Evolutionary conservation across 1,139 yeast genomes (phyloP).

Genomic region (Lodderomyces elongisporus): DNA sequence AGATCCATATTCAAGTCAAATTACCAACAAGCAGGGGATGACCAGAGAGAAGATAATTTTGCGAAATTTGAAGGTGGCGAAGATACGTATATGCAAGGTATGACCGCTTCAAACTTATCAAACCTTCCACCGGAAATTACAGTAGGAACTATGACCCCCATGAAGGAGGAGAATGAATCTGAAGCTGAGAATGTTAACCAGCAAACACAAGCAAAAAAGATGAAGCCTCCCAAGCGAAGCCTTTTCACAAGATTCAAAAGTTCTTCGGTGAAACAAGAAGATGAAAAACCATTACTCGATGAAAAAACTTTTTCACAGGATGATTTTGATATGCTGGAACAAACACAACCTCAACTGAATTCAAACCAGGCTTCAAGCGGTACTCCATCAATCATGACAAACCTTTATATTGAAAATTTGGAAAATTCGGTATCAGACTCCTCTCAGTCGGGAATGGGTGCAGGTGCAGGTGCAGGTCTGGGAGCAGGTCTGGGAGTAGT

Average conservation of each 20-base stretch:
- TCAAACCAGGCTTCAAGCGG: constrained; percentile 19
- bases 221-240: constrained; percentile 32
- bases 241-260: constrained; percentile 40
- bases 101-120: constrained; percentile 9
- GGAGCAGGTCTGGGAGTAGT: no score
- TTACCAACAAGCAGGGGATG: constrained; percentile 1
- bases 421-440: constrained; percentile 12
- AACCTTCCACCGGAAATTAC: constrained; percentile 6
- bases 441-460: constrained; percentile 10
- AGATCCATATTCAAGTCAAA: constrained; percentile 35
- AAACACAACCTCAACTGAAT: constrained; percentile 9
- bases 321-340: constrained; percentile 15
- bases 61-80: constrained; percentile 8
- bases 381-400: constrained; percentile 23
- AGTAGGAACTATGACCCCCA: constrained; percentile 15
- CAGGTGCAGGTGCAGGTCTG: no score
- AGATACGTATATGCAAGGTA: constrained; percentile 8
- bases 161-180: constrained; percentile 19
- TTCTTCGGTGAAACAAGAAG: constrained; percentile 14
- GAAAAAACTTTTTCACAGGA: constrained; percentile 6
- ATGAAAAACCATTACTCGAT: constrained; percentile 6
- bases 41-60: constrained; percentile 1
- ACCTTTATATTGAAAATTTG: constrained; percentile 6
- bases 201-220: constrained; percentile 18
- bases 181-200: constrained; percentile 15